These are phyloP conservation scores for Kwoniella sp. DNA, from an alignment of 768 basidiomycete species.

Conservation along the genomic window DNA sequence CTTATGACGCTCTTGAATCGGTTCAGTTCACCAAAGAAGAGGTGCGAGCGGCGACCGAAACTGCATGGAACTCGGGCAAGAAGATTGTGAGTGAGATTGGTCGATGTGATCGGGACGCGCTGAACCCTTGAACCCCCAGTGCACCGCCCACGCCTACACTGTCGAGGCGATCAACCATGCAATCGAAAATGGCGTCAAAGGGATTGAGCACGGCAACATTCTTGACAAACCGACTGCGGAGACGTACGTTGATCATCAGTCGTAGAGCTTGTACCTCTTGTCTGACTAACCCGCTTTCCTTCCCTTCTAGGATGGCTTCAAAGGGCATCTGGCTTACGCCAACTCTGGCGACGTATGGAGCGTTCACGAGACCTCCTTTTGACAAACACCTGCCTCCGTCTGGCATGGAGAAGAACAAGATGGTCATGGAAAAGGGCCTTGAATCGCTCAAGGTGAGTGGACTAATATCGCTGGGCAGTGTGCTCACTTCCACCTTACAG, in stretches of 20 bases:
- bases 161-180: conserved; percentile 60
- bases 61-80: conserved; percentile 59
- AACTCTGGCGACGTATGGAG: conserved; percentile 59
- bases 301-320: conserved; percentile 56
- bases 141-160: conserved; percentile 57
- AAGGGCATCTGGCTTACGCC: conserved; percentile 60
- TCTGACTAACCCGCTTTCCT: background rate
- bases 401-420: conserved; percentile 58
- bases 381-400: conserved; percentile 58
- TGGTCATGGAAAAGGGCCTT: conserved; percentile 60
- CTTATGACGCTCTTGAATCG: conserved; percentile 60
- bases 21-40: conserved; percentile 61
- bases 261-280: background rate
- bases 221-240: conserved; percentile 58
- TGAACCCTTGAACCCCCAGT: conserved; percentile 4
- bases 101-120: conserved; percentile 37
- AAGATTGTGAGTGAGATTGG: conserved; percentile 22
- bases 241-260: conserved; percentile 34
- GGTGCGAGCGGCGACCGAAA: conserved; percentile 59
- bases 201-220: conserved; percentile 62
- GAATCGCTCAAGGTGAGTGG: conserved; percentile 55
- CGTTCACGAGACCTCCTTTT: conserved; percentile 60
- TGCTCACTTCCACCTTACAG: background rate
- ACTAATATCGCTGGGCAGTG: background rate
- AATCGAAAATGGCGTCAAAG: conserved; percentile 59